Base-by-base conservation (phyloP, 2,329 filamentous ascomycete species). In the Botrytis elliptica region DNA sequence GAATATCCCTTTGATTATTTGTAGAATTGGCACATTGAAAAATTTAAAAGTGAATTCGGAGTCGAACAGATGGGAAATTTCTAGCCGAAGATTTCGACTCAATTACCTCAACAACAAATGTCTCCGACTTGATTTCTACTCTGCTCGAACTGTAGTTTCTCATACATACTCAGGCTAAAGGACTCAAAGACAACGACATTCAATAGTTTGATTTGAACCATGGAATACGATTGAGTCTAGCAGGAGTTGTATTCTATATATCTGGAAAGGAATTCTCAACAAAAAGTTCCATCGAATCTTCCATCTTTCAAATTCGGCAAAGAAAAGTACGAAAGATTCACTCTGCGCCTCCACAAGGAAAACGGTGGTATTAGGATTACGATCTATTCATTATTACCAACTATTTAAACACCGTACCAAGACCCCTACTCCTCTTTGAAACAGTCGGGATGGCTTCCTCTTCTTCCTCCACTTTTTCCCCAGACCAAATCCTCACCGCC, bases 151-250 rank as follows among this genome's bases (percentile, higher is more conserved):
- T 46, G 9, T 4, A 33, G 1, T 10, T 14, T 65, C 36, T 36
- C 1, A 36, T 12, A 2, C 9, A 22, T 10, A 0, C 9, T 4
- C 16, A 14, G 16, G 1, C 7, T 4, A 40, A 8, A 67, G 2
- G 12, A 64, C 16, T 29, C 3, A 6, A 55, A 2, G 2, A 29
- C 14, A 33, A 33, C 9, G 4, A 18, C 14, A 0, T 20, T 8
- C 1, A 40, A 29, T 1, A 12, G 25, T 10, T 40, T n/a, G 2
- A 10, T 10, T 55, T 25, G 36, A 38, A 42, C 5, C 0, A 55
- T 68, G 25, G 16, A 40, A 38, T 14, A 29, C 22, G 2, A 20
- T 9, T 12, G 46, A 55, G 36, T 8, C 52, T 7, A 42, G 1
- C 25, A 1, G 2, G 29, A 57, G 18, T 25, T 42, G 0, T 68